Conservation (phyloP, 129 eudicot species). For the Mikania micrantha region DNA sequence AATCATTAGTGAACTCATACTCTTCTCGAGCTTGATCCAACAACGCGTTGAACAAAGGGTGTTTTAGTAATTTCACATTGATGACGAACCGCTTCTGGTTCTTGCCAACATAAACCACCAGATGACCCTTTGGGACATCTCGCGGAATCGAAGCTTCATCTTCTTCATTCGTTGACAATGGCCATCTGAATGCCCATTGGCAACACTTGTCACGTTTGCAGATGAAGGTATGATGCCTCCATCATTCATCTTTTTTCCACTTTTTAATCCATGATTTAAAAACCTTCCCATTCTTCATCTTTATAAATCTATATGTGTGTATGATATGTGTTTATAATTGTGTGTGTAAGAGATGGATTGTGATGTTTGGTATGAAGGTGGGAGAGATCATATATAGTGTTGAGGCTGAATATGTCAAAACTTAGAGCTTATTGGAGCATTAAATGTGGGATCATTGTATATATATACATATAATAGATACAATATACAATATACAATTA, state of each 20-base stretch:
- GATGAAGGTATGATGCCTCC: conserved; percentile 30
- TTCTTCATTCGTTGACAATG: conserved; percentile 32
- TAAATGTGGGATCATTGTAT: conserved; percentile 20
- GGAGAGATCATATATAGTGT: conserved; percentile 34
- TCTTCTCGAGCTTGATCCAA: conserved; percentile 51
- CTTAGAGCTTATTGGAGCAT: conserved; percentile 31
- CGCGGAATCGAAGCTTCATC: conserved; percentile 36
- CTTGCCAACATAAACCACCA: conserved; percentile 52
- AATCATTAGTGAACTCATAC: conserved; percentile 36
- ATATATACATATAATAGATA: neutral
- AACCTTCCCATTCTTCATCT: conserved; percentile 33
- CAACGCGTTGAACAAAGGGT: conserved; percentile 48
- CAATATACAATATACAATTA: too few species aligned
- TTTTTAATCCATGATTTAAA: conserved; percentile 38
- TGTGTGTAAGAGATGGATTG: conserved; percentile 20
- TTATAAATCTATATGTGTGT: neutral
- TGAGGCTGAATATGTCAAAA: conserved; percentile 22
- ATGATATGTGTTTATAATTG: neutral
- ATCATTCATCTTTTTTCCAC: conserved; percentile 40
- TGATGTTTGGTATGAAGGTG: conserved; percentile 24
- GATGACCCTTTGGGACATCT: conserved; percentile 55
- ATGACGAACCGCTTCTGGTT: conserved; percentile 42
- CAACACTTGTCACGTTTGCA: conserved; percentile 29
- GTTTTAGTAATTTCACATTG: conserved; percentile 43
- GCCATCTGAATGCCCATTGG: conserved; percentile 42